Base-by-base conservation (phyloP, 768 basidiomycete genomes). In the Astraeus odoratus region DNA sequence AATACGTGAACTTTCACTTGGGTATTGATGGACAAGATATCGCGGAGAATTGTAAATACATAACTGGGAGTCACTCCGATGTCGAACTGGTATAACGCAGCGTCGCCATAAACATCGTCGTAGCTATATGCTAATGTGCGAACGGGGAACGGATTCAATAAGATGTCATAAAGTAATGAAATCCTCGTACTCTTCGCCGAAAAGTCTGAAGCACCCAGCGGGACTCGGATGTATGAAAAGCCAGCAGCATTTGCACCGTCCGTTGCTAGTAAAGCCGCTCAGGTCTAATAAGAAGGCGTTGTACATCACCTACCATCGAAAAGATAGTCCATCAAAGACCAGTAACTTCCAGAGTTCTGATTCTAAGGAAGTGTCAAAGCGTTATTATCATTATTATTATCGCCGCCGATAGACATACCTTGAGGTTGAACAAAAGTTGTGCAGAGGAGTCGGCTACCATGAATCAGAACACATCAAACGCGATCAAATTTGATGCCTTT, bases 131-230 rank as follows among this genome's bases (percentile, higher is more conserved):
- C 85, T 75, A 42, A n/a, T 24, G 26, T 34, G 10, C 25, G 12
- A n/a, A 30, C n/a, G n/a, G n/a, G n/a, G n/a, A n/a, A n/a, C n/a
- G n/a, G 19, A 2, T 6, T 37, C 34, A 42, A 18, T 57, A 24
- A 16, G 8, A 3, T 12, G 12, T 27, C 26, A 27, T 31, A 33
- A 39, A 10, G 30, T 42, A 7, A 10, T 8, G n/a, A 19, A n/a
- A 18, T 12, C 25, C 24, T n/a, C 71, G 36, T 46, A 82, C 83
- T 51, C 3, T 53, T 67, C 3, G 74, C 65, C 9, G 86, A 85
- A 55, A 87, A 87, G 60, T 87, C 86, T 3, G 81, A 75, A 4
- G 86, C 81, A 12, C 86, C 86, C 12, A 88, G 69, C 0, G 85
- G 76, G 30, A 87, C 68, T 8, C 86, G 76, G 39, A 88, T 63